Percentiles rank a stretch among this genome's conserved stretches.
These are phyloP conservation scores for Colletotrichum theobromicola DNA, from an alignment of 2,329 filamentous ascomycete genomes.

Conservation along the genomic window DNA sequence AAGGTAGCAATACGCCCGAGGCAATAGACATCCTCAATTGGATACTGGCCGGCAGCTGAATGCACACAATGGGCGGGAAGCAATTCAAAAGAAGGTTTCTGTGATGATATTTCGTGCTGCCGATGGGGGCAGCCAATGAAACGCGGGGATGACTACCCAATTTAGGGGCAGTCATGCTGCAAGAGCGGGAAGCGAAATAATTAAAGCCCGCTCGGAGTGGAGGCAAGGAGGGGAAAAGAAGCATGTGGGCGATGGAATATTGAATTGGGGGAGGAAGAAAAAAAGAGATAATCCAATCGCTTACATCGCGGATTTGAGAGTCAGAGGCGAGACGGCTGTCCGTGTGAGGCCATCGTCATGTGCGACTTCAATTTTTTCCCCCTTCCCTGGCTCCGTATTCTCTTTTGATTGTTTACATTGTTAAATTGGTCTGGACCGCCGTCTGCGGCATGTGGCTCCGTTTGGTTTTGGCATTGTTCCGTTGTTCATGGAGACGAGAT, in stretches of 20 bases:
- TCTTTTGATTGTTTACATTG: background rate
- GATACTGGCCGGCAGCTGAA: background rate
- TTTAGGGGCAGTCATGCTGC: conserved; percentile 8
- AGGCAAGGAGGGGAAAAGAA: background rate
- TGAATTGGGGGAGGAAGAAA: background rate
- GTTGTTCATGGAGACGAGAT: background rate
- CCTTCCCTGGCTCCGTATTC: background rate
- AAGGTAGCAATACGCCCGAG: background rate
- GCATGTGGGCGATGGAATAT: background rate
- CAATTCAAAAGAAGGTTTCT: background rate
- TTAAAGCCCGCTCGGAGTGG: conserved; percentile 5
- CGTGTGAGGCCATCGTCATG: conserved; percentile 11
- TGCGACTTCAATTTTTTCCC: background rate
- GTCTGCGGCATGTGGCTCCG: conserved; percentile 1
- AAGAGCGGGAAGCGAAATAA: conserved; percentile 17
- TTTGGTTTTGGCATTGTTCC: conserved; percentile 5
- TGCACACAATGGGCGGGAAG: background rate
- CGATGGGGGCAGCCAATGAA: conserved; percentile 6
- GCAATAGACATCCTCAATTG: background rate
- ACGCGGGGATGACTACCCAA: conserved; percentile 19
- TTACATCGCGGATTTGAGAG: background rate
- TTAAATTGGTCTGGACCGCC: background rate
- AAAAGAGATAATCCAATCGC: background rate
- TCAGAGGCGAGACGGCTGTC: background rate
- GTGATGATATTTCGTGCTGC: background rate